Evolutionary conservation across 2,329 filamentous ascomycete genomes (phyloP).

Genomic region (Aspergillus thermomutatus): DNA sequence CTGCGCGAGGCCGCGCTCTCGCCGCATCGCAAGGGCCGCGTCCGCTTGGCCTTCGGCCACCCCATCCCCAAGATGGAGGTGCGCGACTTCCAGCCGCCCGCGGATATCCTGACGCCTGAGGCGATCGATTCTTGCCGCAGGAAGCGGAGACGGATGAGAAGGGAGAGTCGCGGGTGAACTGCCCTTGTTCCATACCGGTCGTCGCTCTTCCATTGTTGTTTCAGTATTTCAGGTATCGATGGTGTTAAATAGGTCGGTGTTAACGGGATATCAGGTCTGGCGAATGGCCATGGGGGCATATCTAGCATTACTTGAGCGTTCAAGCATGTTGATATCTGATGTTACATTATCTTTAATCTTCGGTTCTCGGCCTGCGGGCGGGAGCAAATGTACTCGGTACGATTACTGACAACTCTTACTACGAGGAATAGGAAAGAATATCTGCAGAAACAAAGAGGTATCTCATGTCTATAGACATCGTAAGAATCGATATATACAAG

Average conservation of each 20-base stretch:
- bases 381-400: too few relatives aligned
- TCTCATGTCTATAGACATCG: not conserved
- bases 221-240: not conserved
- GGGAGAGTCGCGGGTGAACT: conserved; percentile 23
- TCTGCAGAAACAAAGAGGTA: not conserved
- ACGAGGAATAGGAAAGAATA: not conserved
- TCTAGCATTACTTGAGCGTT: not conserved
- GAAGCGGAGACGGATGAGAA: conserved; percentile 34
- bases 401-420: not conserved
- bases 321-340: not conserved
- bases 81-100: conserved; percentile 71
- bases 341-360: not conserved
- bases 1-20: conserved; percentile 77
- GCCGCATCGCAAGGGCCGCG: conserved; percentile 66
- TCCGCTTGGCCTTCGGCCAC: conserved; percentile 75
- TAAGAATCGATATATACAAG: not conserved
- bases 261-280: not conserved
- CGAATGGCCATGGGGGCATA: not conserved
- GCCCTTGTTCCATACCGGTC: not conserved
- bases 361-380: too few relatives aligned
- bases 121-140: conserved; percentile 40
- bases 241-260: not conserved
- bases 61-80: conserved; percentile 70
- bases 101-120: conserved; percentile 51
- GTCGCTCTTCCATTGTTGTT: not conserved